Base-by-base conservation (phyloP, 768 basidiomycete genomes). In the Multifurca ochricompacta region DNA sequence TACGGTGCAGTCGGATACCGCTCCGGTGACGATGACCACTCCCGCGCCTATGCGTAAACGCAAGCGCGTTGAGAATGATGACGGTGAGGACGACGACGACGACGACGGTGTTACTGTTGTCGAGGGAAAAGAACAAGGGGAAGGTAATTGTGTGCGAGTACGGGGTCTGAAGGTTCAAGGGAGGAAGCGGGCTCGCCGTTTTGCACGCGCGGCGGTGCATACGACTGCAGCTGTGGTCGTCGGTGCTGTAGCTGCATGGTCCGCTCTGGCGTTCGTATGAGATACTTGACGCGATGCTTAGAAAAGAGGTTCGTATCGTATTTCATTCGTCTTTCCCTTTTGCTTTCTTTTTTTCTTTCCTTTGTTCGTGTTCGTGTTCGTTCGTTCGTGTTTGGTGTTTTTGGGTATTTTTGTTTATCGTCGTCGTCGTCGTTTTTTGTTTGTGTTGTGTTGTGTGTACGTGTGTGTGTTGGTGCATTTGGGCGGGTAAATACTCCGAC, bases 191-290 rank as follows among this genome's bases (percentile, higher is more conserved):
- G 66, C 37, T 66, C 70, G 83, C 11, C 73, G 69, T 41, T 64
- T 78, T 21, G 74, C 69, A 18, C 63, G 68, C 30, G 70, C 73
- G 4, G 68, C 80, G 32, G 75, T 72, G 35, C 79, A 79, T 42
- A 86, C 85, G 6, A 78, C 80, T 6, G 77, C 81, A 3, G 80
- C 78, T 16, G 76, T 82, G 30, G 76, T 78, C 1, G 67, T 88
- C 36, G 86, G 86, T 23, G 86, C 84, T 13, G 80, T 82, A 11
- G 81, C 79, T 3, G 76, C 85, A 2, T 88, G 86, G 86, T 78
- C 81, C 16, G 83, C 83, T 23, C 67, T 89, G 53, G 86, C 86
- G 40, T 58, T 55, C 48, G 47, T 44, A 34, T 58, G 46, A 54
- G 35, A 27, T 41, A 31, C 18, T 3, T 11, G 6, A 39, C 13